These are phyloP conservation scores for Phytophthora pisi DNA, from an alignment of 352 stramenopile genomes.

Conservation along the genomic window DNA sequence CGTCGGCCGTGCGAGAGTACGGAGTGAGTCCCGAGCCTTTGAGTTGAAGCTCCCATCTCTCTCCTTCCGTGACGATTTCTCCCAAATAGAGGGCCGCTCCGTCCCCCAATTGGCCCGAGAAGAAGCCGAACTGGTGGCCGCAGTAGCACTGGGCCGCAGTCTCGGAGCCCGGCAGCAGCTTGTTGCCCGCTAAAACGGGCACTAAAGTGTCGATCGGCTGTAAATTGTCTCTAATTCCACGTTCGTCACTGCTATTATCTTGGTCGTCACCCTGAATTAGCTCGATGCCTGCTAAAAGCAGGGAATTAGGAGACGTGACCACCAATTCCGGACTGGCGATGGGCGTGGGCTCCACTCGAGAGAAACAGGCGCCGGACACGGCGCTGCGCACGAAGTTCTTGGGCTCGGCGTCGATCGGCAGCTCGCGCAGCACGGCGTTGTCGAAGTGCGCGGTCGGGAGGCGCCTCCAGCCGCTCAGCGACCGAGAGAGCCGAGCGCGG, in stretches of 20 bases:
- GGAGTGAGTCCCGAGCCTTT: constrained; percentile 96
- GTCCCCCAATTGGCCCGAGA: constrained; percentile 92
- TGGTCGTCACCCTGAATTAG: constrained; percentile 16
- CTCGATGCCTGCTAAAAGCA: constrained; percentile 71
- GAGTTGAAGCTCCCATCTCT: constrained; percentile 94
- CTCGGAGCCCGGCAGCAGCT: constrained; percentile 72
- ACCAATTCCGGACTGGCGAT: constrained; percentile 68
- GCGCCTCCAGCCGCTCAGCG: constrained; percentile 53
- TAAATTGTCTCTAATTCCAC: constrained; percentile 25
- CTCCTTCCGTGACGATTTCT: constrained; percentile 63
- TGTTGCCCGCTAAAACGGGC: constrained; percentile 75
- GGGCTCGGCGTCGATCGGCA: constrained; percentile 62
- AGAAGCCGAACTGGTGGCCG: constrained; percentile 92
- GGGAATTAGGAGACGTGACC: constrained; percentile 47
- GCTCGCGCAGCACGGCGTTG: constrained; percentile 65
- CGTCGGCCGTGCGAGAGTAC: constrained; percentile 95
- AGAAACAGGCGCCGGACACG: constrained; percentile 67
- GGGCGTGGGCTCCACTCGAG: constrained; percentile 62
- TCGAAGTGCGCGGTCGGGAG: constrained; percentile 46
- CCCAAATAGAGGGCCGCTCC: constrained; percentile 90
- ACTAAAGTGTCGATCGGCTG: constrained; percentile 51
- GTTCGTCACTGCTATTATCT: constrained; percentile 9
- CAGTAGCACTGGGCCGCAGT: constrained; percentile 91
- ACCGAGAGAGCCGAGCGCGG: constrained; percentile 19
- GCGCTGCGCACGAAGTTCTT: constrained; percentile 57